These are phyloP conservation scores for Aureobasidium subglaciale DNA, from an alignment of 2,329 filamentous ascomycete genomes.

Conservation along the genomic window DNA sequence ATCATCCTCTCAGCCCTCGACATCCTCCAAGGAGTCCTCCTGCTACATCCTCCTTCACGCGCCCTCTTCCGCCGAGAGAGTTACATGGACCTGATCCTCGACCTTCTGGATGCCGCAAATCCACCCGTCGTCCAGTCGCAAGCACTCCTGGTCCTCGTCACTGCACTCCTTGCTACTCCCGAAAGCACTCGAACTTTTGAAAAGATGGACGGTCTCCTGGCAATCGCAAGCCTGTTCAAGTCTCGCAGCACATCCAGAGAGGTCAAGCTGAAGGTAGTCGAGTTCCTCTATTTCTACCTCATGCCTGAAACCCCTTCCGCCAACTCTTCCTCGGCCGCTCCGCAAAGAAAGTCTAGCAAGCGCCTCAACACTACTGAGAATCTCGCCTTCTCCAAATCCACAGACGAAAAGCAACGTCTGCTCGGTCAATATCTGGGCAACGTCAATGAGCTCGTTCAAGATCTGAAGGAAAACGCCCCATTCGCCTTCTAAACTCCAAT, in stretches of 20 bases:
- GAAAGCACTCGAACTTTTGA: slow-evolving; percentile 89
- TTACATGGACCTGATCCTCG: slow-evolving; percentile 94
- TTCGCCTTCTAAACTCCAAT: slow-evolving; percentile 41
- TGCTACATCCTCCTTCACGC: slow-evolving; percentile 86
- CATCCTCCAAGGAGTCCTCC: slow-evolving; percentile 76
- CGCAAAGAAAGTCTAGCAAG: slow-evolving; percentile 24
- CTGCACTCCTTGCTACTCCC: slow-evolving; percentile 77
- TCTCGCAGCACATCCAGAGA: slow-evolving; percentile 75
- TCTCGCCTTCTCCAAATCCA: slow-evolving; percentile 48
- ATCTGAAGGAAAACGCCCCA: slow-evolving; percentile 71
- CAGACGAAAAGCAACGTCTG: slow-evolving; percentile 74
- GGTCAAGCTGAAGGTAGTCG: slow-evolving; percentile 91
- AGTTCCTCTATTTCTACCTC: slow-evolving; percentile 97
- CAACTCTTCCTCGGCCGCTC: slow-evolving; percentile 24
- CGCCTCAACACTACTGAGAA: slow-evolving; percentile 11
- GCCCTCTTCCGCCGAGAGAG: slow-evolving; percentile 79
- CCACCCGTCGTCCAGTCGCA: slow-evolving; percentile 87
- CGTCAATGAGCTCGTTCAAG: slow-evolving; percentile 73
- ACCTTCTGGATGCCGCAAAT: slow-evolving; percentile 84
- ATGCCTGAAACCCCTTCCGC: slow-evolving; percentile 68
- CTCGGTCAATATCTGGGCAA: slow-evolving; percentile 72
- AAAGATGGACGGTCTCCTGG: slow-evolving; percentile 80
- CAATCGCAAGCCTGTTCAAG: slow-evolving; percentile 89
- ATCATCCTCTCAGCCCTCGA: slow-evolving; percentile 84
- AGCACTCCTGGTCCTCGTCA: slow-evolving; percentile 82